A percentile compares a stretch with the other conserved stretches of the same genome.
Conservation (phyloP, 768 basidiomycete genomes). For the Boletus subparvulus region DNA sequence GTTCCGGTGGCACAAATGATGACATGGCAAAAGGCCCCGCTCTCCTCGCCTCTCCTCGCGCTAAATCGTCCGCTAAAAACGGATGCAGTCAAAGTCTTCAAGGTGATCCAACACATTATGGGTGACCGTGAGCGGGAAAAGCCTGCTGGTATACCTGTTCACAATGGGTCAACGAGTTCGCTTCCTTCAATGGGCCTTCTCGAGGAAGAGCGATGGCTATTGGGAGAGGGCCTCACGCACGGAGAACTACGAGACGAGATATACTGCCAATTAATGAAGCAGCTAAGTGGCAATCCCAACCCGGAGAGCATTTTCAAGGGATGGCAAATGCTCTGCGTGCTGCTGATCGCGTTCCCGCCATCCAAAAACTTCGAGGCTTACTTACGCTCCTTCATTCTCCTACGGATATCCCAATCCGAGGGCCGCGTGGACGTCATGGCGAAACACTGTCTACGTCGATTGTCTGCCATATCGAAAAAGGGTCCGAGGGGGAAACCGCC, state of each 20-base stretch:
- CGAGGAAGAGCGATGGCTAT: conserved; percentile 86
- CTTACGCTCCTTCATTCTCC: conserved; percentile 75
- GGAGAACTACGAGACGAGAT: conserved; percentile 91
- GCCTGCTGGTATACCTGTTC: conserved; percentile 46
- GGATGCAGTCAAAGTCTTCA: conserved; percentile 84
- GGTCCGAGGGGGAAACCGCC: conserved; percentile 87
- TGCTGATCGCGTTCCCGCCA: conserved; percentile 89
- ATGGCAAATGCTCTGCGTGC: conserved; percentile 90
- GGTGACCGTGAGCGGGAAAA: conserved; percentile 83
- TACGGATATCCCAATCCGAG: conserved; percentile 62
- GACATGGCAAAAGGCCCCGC: conserved; percentile 83
- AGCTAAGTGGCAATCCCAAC: conserved; percentile 78
- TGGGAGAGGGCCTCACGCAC: conserved; percentile 74
- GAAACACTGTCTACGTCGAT: conserved; percentile 82
- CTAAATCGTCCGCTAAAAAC: conserved; percentile 63
- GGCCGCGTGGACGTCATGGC: conserved; percentile 88
- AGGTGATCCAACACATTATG: conserved; percentile 90
- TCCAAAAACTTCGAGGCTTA: conserved; percentile 91
- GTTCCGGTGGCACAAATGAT: conserved; percentile 86
- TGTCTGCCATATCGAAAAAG: conserved; percentile 72
- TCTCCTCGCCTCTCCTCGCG: conserved; percentile 73
- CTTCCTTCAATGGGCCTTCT: conserved; percentile 48
- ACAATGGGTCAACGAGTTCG: conserved; percentile 44
- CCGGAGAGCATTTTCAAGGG: conserved; percentile 87
- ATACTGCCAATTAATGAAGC: conserved; percentile 92